Conservation (phyloP, 345 rosid genomes). For the Anastatica hierochuntica region DNA sequence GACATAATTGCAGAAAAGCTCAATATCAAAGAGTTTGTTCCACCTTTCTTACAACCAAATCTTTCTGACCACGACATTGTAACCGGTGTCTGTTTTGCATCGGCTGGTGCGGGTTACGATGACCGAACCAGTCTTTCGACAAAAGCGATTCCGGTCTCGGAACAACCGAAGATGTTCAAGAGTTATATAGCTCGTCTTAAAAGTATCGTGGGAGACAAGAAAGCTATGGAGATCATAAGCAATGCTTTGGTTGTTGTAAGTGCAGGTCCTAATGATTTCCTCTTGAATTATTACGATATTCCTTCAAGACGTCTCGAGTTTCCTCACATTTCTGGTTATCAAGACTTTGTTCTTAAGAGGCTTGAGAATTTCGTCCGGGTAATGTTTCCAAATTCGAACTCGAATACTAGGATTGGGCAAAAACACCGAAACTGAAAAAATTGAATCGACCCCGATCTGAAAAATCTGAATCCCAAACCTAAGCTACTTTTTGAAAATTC, state of each 20-base stretch:
- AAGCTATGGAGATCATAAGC: slow-evolving; percentile 31
- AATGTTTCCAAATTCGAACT: neutral
- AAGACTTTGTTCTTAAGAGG: slow-evolving; percentile 33
- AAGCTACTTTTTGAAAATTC: too few species aligned
- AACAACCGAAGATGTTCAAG: slow-evolving; percentile 37
- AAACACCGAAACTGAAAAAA: too few species aligned
- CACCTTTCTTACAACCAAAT: slow-evolving; percentile 21
- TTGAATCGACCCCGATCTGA: too few species aligned
- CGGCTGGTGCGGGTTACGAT: slow-evolving; percentile 23
- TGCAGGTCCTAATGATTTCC: slow-evolving; percentile 56
- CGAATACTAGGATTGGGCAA: too few species aligned
- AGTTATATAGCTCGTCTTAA: slow-evolving; percentile 19
- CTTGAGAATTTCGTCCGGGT: slow-evolving; percentile 29
- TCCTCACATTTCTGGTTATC: slow-evolving; percentile 25
- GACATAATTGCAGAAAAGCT: slow-evolving; percentile 19
- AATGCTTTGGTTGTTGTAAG: slow-evolving; percentile 37
- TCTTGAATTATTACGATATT: slow-evolving; percentile 34
- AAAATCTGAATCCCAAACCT: too few species aligned
- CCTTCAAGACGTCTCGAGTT: slow-evolving; percentile 30
- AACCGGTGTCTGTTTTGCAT: slow-evolving; percentile 25
- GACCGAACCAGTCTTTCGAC: slow-evolving; percentile 3
- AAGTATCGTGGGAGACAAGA: slow-evolving; percentile 30
- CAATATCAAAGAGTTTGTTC: slow-evolving; percentile 22
- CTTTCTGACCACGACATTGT: slow-evolving; percentile 18
- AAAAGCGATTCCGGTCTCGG: slow-evolving; percentile 24